phyloP scores from a whole-genome alignment of 2,329 filamentous ascomycete species.

The Colletotrichum lindemuthianum region DNA sequence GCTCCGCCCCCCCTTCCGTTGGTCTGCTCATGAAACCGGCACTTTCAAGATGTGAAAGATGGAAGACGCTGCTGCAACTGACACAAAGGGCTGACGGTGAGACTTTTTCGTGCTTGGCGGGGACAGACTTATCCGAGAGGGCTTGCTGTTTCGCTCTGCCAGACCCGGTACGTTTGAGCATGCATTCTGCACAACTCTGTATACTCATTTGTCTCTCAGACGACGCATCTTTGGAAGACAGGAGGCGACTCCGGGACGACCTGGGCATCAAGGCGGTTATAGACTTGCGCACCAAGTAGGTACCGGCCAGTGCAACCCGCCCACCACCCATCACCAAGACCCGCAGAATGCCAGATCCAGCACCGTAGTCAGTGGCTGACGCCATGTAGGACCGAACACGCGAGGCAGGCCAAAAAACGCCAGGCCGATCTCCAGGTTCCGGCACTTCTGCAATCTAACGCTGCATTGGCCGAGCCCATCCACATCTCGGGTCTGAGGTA shows the following conservation, averaged over 20 bases:
- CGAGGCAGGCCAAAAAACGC: constrained; percentile 72
- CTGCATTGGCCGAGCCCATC: constrained; percentile 62
- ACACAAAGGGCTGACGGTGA: constrained; percentile 10
- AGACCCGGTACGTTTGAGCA: constrained; percentile 58
- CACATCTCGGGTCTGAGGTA: constrained; percentile 73
- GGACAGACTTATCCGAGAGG: constrained; percentile 63
- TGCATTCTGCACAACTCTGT: background rate
- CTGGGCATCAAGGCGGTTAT: constrained; percentile 77
- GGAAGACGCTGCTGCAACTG: background rate
- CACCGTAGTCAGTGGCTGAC: constrained; percentile 17
- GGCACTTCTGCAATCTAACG: constrained; percentile 58
- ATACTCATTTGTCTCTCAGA: constrained; percentile 56
- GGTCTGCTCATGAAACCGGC: constrained; percentile 14
- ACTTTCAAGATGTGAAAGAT: background rate
- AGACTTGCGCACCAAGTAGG: constrained; percentile 80
- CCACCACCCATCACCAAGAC: background rate
- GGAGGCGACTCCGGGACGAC: constrained; percentile 64
- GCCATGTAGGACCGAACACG: constrained; percentile 73
- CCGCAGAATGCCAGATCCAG: constrained; percentile 19
- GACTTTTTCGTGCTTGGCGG: background rate
- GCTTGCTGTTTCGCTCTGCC: constrained; percentile 75
- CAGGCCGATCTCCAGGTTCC: constrained; percentile 56
- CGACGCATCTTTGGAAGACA: constrained; percentile 75
- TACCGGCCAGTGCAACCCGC: constrained; percentile 1
- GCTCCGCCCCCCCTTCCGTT: background rate